Conservation (phyloP, 2,329 filamentous ascomycete species). For the Pseudogymnoascus sp. region DNA sequence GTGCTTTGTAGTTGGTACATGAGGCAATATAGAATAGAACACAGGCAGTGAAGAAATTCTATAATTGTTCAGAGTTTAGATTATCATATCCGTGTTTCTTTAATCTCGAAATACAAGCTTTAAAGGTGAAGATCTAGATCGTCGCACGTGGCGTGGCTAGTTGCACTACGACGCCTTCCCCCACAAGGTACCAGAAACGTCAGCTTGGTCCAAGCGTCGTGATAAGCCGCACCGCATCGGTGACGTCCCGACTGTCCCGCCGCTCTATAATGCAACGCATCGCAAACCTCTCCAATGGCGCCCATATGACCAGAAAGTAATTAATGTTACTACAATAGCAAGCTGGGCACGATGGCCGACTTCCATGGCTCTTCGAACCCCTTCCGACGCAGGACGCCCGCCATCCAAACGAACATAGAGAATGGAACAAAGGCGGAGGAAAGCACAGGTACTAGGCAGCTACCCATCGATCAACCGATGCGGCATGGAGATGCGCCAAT, state of each 20-base stretch:
- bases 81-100: neutral
- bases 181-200: conserved; percentile 2
- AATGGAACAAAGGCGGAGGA: neutral
- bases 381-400: conserved; percentile 22
- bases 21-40: neutral
- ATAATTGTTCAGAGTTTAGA: neutral
- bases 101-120: neutral
- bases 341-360: conserved; percentile 23
- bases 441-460: neutral
- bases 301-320: neutral
- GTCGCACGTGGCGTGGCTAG: neutral
- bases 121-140: neutral
- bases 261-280: neutral
- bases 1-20: neutral
- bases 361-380: conserved; percentile 27
- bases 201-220: conserved; percentile 7
- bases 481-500: conserved; percentile 15
- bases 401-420: neutral
- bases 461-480: conserved; percentile 5
- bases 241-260: conserved; percentile 5
- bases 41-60: neutral
- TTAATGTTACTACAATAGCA: conserved; percentile 5
- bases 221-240: neutral
- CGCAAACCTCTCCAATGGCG: neutral
- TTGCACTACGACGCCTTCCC: neutral